Evolutionary conservation across 2,329 filamentous ascomycete species (phyloP), one percentile per base, ranked within the genome.

Genomic region (Pseudocercospora macadamiae): DNA sequence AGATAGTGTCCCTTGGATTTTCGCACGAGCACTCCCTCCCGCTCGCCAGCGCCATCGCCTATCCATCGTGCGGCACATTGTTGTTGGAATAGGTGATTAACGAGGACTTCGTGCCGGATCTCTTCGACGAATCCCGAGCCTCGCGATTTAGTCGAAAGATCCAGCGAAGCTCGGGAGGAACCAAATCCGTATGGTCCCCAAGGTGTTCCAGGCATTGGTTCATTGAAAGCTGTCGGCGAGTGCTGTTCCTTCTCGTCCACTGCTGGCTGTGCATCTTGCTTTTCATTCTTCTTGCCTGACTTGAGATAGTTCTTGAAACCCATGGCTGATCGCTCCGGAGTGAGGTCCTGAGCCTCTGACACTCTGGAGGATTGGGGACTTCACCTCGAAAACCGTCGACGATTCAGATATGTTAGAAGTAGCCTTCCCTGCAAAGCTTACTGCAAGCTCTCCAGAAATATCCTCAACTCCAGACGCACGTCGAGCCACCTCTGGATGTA

Each of bases 51-150:
- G 32, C 83, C 84, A 66, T 90, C 87, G 28, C 84, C 85, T 18
- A 91, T 86, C 89, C 89, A 92, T 30, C 91, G 80, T 61, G 86
- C 83, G 10, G 84, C 83, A 69, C 88, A 91, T 75, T 91, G 89
- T 71, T 92, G 88, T 73, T 92, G 89, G 74, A 91, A 91, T 23
- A 93, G 79, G 72, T 90, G 91, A 75, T 90, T 91, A 60, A 39
- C 48, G 6, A 51, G 30, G 21, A 37, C 30, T 12, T 51, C 30
- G 28, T 51, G 65, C 23, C 55, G 57, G 25, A 64, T 64, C 23
- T 61, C 60, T 10, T 63, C 59, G 58, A 64, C 63, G 39, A 54
- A 61, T 16, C 10, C 1, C 48, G 52, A 16, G 59, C 18, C 48
- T 57, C 26, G 48, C 25, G 48, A 57, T 42, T 55, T 60, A 8